A percentile compares a stretch with the other conserved stretches of the same genome.
phyloP scores from a whole-genome alignment of 139 green algal genomes.

The Picochlorum costavermella region DNA sequence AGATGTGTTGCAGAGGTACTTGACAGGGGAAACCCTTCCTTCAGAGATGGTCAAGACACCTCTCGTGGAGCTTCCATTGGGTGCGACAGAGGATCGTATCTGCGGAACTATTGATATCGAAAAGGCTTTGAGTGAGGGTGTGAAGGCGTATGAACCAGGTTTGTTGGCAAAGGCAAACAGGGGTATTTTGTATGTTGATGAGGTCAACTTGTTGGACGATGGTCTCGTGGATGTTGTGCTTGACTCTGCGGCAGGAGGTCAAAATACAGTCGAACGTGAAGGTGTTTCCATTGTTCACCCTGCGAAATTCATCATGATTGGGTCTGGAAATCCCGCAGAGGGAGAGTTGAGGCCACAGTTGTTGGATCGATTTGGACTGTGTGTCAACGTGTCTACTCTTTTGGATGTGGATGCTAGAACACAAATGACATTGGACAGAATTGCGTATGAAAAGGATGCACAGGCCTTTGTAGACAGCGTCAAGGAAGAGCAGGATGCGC shows the following conservation, averaged over 20 bases:
- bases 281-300: slow-evolving; percentile 84
- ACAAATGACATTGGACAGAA: slow-evolving; percentile 77
- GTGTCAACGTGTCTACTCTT: slow-evolving; percentile 71
- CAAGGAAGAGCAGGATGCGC: slow-evolving; percentile 50
- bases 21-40: slow-evolving; percentile 49
- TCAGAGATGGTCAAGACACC: slow-evolving; percentile 55
- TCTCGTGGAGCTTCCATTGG: slow-evolving; percentile 80
- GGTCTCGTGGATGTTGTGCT: slow-evolving; percentile 79
- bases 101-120: slow-evolving; percentile 95
- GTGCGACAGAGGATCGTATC: slow-evolving; percentile 87
- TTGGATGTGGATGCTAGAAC: slow-evolving; percentile 61
- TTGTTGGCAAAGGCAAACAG: slow-evolving; percentile 64
- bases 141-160: slow-evolving; percentile 55
- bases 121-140: slow-evolving; percentile 76
- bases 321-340: slow-evolving; percentile 58
- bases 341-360: slow-evolving; percentile 92
- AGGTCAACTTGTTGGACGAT: slow-evolving; percentile 80
- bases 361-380: slow-evolving; percentile 89
- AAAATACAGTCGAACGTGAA: slow-evolving; percentile 96
- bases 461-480: slow-evolving; percentile 45
- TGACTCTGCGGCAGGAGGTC: slow-evolving; percentile 59
- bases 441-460: slow-evolving; percentile 63
- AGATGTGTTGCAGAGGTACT: slow-evolving; percentile 31
- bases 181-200: slow-evolving; percentile 87
- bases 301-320: slow-evolving; percentile 92